A percentile compares a stretch with the other conserved stretches of the same genome.
Evolutionary conservation across 202 grass and related monocot species (phyloP).

Genomic region (Panicum virgatum): DNA sequence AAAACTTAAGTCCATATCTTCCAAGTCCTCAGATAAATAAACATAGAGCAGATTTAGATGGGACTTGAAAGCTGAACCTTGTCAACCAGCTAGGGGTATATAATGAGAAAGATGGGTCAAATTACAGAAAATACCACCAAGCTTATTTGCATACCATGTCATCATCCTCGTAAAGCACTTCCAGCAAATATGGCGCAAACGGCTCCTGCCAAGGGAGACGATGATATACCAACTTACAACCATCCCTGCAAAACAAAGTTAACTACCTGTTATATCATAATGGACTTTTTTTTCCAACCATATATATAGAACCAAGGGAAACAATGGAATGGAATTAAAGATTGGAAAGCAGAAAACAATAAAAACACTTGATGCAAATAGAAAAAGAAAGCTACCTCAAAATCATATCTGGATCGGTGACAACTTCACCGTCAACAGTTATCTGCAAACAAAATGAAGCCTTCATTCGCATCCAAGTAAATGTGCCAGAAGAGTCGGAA

Average conservation of each 20-base stretch:
- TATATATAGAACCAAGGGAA: neutral
- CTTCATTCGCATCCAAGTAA: slow-evolving; percentile 10
- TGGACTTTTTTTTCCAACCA: neutral
- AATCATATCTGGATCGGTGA: slow-evolving; percentile 51
- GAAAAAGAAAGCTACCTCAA: slow-evolving; percentile 54
- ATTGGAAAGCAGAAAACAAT: slow-evolving; percentile 3
- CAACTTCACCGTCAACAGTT: slow-evolving; percentile 61
- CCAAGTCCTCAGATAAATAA: neutral
- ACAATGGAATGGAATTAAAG: neutral
- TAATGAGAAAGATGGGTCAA: neutral
- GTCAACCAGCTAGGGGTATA: neutral
- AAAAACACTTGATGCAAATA: neutral
- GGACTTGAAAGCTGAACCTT: slow-evolving; percentile 12
- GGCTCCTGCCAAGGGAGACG: slow-evolving; percentile 81
- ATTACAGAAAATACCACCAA: neutral
- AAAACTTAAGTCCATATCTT: neutral
- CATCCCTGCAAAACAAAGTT: slow-evolving; percentile 50
- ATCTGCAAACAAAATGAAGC: slow-evolving; percentile 58
- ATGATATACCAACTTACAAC: slow-evolving; percentile 72
- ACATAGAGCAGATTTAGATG: neutral
- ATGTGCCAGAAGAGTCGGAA: neutral
- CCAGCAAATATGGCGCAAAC: slow-evolving; percentile 56
- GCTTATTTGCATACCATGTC: slow-evolving; percentile 62
- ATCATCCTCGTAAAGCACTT: slow-evolving; percentile 91
- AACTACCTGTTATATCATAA: neutral